Percentiles rank a stretch among this genome's conserved stretches.
Conservation (phyloP, 2,329 filamentous ascomycete species). For the Cladobotryum mycophilum region DNA sequence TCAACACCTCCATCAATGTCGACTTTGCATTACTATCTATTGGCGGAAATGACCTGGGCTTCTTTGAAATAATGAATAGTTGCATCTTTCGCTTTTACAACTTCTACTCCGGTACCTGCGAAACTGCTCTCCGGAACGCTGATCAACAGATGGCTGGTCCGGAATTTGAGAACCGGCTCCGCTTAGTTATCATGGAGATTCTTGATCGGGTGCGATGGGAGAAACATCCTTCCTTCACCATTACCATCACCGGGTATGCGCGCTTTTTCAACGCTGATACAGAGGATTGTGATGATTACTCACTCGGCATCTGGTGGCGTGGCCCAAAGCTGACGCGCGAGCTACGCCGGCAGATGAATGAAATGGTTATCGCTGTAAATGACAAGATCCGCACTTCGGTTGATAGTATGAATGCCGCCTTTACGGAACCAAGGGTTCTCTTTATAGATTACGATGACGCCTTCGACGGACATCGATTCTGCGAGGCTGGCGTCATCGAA, state of each 20-base stretch:
- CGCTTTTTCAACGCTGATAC: slow-evolving; percentile 42
- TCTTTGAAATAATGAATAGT: slow-evolving; percentile 44
- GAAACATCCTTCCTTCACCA: slow-evolving; percentile 34
- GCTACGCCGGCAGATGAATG: slow-evolving; percentile 36
- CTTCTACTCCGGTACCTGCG: slow-evolving; percentile 41
- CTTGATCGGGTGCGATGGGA: slow-evolving; percentile 40
- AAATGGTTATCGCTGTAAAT: slow-evolving; percentile 38
- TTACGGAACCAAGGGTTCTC: slow-evolving; percentile 30
- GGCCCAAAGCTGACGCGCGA: slow-evolving; percentile 35
- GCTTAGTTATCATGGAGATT: slow-evolving; percentile 36
- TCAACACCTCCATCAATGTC: slow-evolving; percentile 31
- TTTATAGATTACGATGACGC: slow-evolving; percentile 40
- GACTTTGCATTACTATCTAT: slow-evolving; percentile 42
- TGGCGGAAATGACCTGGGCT: slow-evolving; percentile 44
- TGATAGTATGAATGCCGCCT: slow-evolving; percentile 31
- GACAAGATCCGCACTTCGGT: slow-evolving; percentile 32
- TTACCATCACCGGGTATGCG: slow-evolving; percentile 43
- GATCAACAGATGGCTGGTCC: slow-evolving; percentile 27
- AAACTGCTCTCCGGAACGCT: slow-evolving; percentile 30
- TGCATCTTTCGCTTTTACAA: slow-evolving; percentile 45
- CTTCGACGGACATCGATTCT: slow-evolving; percentile 42
- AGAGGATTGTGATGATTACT: slow-evolving; percentile 36
- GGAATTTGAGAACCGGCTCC: slow-evolving; percentile 34
- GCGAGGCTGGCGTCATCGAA: slow-evolving; percentile 33
- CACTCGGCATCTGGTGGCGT: slow-evolving; percentile 41